Conservation (phyloP, 1,139 yeast species). For the Kluyveromyces marxianus region DNA sequence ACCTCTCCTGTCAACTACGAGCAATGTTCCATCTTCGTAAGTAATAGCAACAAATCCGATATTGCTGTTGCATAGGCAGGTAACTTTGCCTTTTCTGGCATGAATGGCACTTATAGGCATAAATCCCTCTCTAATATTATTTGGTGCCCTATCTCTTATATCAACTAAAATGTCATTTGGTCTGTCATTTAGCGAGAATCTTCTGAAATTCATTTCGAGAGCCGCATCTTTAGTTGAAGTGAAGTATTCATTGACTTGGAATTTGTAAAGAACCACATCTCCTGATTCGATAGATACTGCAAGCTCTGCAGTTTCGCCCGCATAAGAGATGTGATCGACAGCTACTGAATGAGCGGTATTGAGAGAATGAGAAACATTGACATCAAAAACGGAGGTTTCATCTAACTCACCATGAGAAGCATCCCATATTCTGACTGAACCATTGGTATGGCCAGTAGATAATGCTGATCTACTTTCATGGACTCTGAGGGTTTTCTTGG, state of each 20-base stretch:
- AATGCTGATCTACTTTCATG: slow-evolving; percentile 57
- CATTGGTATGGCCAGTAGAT: slow-evolving; percentile 77
- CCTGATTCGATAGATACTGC: slow-evolving; percentile 57
- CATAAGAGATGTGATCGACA: slow-evolving; percentile 58
- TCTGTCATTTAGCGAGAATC: slow-evolving; percentile 26
- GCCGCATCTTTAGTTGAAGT: slow-evolving; percentile 29
- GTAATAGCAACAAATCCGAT: slow-evolving; percentile 84
- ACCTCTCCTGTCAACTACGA: slow-evolving; percentile 77
- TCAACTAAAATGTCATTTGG: slow-evolving; percentile 28
- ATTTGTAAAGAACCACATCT: slow-evolving; percentile 68
- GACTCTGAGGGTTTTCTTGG: slow-evolving; percentile 45
- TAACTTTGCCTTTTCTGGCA: slow-evolving; percentile 40
- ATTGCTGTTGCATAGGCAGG: slow-evolving; percentile 61
- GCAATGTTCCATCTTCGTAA: slow-evolving; percentile 64
- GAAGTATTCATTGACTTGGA: slow-evolving; percentile 46
- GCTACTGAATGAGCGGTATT: slow-evolving; percentile 38
- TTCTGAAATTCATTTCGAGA: slow-evolving; percentile 26
- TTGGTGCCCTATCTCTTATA: slow-evolving; percentile 35
- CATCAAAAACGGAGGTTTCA: slow-evolving; percentile 52
- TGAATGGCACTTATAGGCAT: slow-evolving; percentile 58
- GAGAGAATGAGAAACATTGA: slow-evolving; percentile 43
- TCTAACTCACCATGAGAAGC: slow-evolving; percentile 70
- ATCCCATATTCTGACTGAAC: slow-evolving; percentile 73
- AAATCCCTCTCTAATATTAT: slow-evolving; percentile 52
- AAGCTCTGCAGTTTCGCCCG: slow-evolving; percentile 70